Evolutionary conservation across 345 rosid species (phyloP).

Genomic region (Arabidopsis thaliana): DNA sequence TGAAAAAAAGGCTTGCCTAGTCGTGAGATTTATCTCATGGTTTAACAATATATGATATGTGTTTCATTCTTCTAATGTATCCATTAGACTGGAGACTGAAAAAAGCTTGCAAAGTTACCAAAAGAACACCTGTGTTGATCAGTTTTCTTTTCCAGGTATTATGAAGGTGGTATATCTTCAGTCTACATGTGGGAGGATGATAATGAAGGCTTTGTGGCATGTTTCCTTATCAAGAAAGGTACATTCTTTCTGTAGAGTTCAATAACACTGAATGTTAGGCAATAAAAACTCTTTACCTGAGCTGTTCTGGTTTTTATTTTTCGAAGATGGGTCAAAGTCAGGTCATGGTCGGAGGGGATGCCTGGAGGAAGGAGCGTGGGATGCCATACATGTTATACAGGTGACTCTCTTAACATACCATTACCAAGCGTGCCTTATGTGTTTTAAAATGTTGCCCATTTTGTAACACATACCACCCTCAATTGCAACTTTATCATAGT

Average conservation of each 20-base stretch:
- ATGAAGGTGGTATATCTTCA: slow-evolving; percentile 97
- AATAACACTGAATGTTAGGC: not conserved
- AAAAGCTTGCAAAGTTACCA: not conserved
- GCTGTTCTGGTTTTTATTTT: slow-evolving; percentile 24
- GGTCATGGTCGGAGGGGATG: slow-evolving; percentile 94
- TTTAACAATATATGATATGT: not conserved
- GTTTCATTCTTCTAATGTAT: not conserved
- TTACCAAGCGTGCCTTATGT: not conserved
- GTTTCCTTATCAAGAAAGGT: slow-evolving; percentile 97
- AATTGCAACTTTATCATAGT: not conserved
- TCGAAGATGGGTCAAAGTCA: slow-evolving; percentile 86
- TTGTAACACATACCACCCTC: slow-evolving; percentile 16
- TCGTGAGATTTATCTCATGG: not conserved
- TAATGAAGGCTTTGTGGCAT: slow-evolving; percentile 88
- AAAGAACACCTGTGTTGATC: slow-evolving; percentile 39
- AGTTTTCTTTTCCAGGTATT: slow-evolving; percentile 67
- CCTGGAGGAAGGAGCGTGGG: slow-evolving; percentile 98
- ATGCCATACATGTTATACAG: slow-evolving; percentile 95
- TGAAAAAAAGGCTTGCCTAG: not conserved
- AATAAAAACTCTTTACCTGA: slow-evolving; percentile 1
- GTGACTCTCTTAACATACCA: slow-evolving; percentile 44
- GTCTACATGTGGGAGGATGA: slow-evolving; percentile 98
- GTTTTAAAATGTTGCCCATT: not conserved
- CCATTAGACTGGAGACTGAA: not conserved
- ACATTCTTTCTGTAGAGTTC: slow-evolving; percentile 28